phyloP scores from a whole-genome alignment of 164 flowering plant species.

The Vitis amurensis region DNA sequence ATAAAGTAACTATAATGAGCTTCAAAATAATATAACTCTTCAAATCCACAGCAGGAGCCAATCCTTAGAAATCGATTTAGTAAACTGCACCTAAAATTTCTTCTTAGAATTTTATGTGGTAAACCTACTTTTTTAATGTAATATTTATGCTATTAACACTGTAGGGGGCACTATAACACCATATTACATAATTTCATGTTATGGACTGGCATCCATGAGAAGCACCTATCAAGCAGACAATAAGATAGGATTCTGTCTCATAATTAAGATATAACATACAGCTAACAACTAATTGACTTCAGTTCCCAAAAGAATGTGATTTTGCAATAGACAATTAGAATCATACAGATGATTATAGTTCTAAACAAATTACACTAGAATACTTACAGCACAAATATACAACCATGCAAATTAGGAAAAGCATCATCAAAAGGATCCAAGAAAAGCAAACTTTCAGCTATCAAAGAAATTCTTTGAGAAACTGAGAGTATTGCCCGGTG shows the following conservation, averaged over 20 bases:
- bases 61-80: no score
- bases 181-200: no score
- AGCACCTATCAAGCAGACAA: no score
- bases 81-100: no score
- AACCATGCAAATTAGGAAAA: constrained; percentile 55
- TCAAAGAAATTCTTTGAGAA: constrained; percentile 55
- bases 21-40: no score
- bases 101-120: no score
- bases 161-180: no score
- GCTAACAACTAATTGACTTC: background rate
- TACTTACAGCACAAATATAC: constrained; percentile 78
- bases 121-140: no score
- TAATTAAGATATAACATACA: background rate
- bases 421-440: constrained; percentile 84
- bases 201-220: no score
- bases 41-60: no score
- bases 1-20: no score
- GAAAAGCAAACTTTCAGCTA: constrained; percentile 68
- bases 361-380: constrained; percentile 1
- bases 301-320: background rate
- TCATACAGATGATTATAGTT: background rate
- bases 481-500: constrained; percentile 63
- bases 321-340: background rate
- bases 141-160: no score
- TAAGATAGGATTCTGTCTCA: background rate